A percentile compares a stretch with the other conserved stretches of the same genome.
Evolutionary conservation across 441 rosid genomes (phyloP).

Genomic region (Mallotus japonicus): DNA sequence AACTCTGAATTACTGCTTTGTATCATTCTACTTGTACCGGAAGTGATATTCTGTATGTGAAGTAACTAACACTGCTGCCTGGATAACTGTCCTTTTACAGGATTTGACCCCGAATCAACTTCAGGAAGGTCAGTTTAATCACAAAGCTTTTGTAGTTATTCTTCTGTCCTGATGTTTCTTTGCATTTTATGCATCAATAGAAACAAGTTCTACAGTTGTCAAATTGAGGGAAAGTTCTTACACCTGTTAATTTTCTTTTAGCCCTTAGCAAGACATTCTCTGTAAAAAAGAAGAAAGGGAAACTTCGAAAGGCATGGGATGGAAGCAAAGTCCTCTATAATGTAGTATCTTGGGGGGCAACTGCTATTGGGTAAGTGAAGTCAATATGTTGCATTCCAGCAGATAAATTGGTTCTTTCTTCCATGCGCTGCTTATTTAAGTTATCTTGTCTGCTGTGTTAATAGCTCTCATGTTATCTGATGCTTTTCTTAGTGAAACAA

Average conservation of each 20-base stretch:
- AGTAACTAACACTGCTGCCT: constrained; percentile 7
- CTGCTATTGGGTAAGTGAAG: constrained; percentile 72
- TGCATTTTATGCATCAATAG: constrained; percentile 16
- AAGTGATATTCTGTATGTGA: background rate
- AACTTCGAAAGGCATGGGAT: constrained; percentile 96
- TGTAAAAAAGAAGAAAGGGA: constrained; percentile 70
- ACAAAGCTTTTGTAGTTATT: background rate
- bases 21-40: background rate
- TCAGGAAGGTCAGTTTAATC: constrained; percentile 65
- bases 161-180: background rate
- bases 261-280: constrained; percentile 91
- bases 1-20: background rate
- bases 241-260: constrained; percentile 33
- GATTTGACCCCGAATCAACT: constrained; percentile 85
- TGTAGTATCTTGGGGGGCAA: constrained; percentile 97
- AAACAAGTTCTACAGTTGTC: constrained; percentile 2
- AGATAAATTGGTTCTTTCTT: constrained; percentile 1
- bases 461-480: background rate
- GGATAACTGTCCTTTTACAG: constrained; percentile 37
- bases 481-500: background rate
- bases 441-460: background rate
- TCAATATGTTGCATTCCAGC: background rate
- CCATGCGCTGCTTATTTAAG: background rate
- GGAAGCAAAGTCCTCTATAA: constrained; percentile 93
- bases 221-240: constrained; percentile 20